Evolutionary conservation across 345 rosid species (phyloP).

Genomic region (Rhizophora mangle): DNA sequence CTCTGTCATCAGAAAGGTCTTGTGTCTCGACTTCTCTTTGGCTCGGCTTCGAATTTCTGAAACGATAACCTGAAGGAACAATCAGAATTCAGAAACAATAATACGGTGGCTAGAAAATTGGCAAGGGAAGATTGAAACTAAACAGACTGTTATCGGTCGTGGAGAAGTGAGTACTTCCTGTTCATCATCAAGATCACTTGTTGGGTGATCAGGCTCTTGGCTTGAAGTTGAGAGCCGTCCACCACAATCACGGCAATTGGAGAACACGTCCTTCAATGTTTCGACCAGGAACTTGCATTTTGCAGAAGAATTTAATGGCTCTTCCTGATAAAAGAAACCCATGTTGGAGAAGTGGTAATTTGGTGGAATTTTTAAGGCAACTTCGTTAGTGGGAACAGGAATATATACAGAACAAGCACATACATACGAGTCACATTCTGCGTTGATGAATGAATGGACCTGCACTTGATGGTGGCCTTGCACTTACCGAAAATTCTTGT

Average conservation of each 20-base stretch:
- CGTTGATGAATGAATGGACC: conserved; percentile 31
- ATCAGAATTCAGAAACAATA: not conserved
- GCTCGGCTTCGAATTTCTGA: conserved; percentile 67
- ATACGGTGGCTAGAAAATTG: not conserved
- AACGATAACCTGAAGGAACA: conserved; percentile 48
- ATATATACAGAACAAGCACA: not conserved
- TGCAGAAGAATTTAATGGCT: conserved; percentile 34
- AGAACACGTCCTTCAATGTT: conserved; percentile 52
- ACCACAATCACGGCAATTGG: conserved; percentile 39
- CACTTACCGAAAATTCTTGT: conserved; percentile 36
- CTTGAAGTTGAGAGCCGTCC: conserved; percentile 34
- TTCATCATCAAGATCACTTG: conserved; percentile 42
- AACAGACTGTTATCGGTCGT: not conserved
- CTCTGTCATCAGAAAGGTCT: conserved; percentile 37
- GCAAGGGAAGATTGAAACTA: not conserved
- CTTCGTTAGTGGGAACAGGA: not conserved
- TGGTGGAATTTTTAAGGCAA: not conserved
- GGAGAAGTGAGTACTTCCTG: conserved; percentile 40
- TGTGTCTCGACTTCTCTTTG: conserved; percentile 73
- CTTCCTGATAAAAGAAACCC: conserved; percentile 58
- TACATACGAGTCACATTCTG: conserved; percentile 12
- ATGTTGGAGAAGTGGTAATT: conserved; percentile 23
- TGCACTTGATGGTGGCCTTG: conserved; percentile 35
- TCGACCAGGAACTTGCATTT: conserved; percentile 46
- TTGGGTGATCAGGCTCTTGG: conserved; percentile 36